phyloP scores from a whole-genome alignment of 208 protist genomes.

The Leishmania tropica region DNA sequence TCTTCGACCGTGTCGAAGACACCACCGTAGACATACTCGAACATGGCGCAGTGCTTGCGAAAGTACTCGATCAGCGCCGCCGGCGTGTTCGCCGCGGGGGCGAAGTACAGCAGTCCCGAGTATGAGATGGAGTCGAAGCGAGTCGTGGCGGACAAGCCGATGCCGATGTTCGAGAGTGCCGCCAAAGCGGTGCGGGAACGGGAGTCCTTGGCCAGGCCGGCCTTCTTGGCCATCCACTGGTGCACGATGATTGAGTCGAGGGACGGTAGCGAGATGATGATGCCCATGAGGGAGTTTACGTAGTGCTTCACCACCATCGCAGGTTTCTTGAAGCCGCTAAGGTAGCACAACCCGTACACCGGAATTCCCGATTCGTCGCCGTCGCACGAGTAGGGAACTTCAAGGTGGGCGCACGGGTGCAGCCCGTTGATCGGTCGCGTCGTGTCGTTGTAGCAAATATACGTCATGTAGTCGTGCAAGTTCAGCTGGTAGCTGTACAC shows the following conservation, averaged over 20 bases:
- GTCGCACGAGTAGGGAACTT: slow-evolving; percentile 4
- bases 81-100: slow-evolving; percentile 49
- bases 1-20: slow-evolving; percentile 61
- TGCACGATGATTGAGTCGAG: slow-evolving; percentile 59
- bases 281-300: slow-evolving; percentile 22
- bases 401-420: slow-evolving; percentile 16
- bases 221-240: slow-evolving; percentile 73
- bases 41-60: slow-evolving; percentile 28
- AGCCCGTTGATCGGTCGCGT: slow-evolving; percentile 33
- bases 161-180: slow-evolving; percentile 33
- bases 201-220: slow-evolving; percentile 17
- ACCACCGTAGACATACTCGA: slow-evolving; percentile 67
- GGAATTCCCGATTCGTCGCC: slow-evolving; percentile 46
- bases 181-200: slow-evolving; percentile 29
- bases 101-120: slow-evolving; percentile 66
- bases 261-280: slow-evolving; percentile 31
- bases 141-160: slow-evolving; percentile 39
- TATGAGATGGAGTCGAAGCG: slow-evolving; percentile 53
- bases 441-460: slow-evolving; percentile 35
- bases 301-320: slow-evolving; percentile 31
- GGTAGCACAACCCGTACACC: slow-evolving; percentile 45
- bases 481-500: slow-evolving; percentile 17
- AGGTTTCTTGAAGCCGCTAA: background rate
- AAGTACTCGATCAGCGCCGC: slow-evolving; percentile 41
- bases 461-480: slow-evolving; percentile 26